These are phyloP conservation scores for Ophiorrhiza pumila DNA, from an alignment of 257 asterid genomes.

Conservation along the genomic window DNA sequence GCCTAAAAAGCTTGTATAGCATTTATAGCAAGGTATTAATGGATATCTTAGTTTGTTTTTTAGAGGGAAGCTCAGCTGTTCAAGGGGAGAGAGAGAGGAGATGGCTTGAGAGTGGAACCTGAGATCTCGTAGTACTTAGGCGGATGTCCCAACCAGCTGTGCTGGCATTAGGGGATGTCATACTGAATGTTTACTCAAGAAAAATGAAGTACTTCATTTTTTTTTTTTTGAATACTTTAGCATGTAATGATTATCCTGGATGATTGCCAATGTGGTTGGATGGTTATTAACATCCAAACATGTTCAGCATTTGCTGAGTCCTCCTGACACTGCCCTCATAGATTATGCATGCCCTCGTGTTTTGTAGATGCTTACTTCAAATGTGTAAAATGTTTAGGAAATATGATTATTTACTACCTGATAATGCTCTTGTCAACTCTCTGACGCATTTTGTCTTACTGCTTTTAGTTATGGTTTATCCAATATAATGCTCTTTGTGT, in stretches of 20 bases:
- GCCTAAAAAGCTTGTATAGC: slow-evolving; percentile 90
- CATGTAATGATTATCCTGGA: not conserved
- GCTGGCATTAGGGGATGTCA: not conserved
- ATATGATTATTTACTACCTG: not conserved
- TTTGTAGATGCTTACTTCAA: not conserved
- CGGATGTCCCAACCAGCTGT: not conserved
- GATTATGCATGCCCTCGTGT: not conserved
- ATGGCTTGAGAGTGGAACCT: not conserved
- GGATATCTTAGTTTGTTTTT: slow-evolving; percentile 1
- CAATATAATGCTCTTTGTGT: slow-evolving; percentile 15
- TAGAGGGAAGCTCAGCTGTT: not conserved
- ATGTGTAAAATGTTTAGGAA: not conserved
- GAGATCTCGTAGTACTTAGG: not conserved
- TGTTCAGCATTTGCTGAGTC: too few species aligned
- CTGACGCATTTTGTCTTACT: not conserved
- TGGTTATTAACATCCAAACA: not conserved
- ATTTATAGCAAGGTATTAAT: slow-evolving; percentile 74
- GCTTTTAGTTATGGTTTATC: slow-evolving; percentile 23
- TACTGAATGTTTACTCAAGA: not conserved
- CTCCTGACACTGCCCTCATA: not conserved
- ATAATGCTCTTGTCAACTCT: not conserved
- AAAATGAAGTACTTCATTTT: not conserved
- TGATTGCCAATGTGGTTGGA: not conserved
- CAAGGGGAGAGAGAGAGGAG: not conserved
- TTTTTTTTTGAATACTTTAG: not conserved